These are phyloP conservation scores for Vigna hirtella DNA, from an alignment of 306 rosid genomes.

Conservation along the genomic window DNA sequence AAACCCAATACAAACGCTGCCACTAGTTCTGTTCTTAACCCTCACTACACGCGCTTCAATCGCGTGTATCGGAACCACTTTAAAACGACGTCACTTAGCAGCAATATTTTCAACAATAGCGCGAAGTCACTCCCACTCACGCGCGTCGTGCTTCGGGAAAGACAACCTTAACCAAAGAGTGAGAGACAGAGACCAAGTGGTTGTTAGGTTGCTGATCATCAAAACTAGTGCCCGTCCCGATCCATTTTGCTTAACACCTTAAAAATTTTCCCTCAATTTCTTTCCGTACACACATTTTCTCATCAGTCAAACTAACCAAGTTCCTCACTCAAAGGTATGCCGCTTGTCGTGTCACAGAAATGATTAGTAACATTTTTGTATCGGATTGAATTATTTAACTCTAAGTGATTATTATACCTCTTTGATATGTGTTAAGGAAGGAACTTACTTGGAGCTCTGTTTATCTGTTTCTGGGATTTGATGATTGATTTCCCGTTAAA, in stretches of 20 bases:
- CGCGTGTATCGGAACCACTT: background rate
- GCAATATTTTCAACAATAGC: background rate
- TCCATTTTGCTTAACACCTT: too few species aligned
- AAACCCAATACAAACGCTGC: constrained; percentile 15
- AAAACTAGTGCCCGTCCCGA: constrained; percentile 1
- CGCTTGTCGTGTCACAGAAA: too few species aligned
- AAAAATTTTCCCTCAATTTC: too few species aligned
- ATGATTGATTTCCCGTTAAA: constrained; percentile 1
- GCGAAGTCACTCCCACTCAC: background rate
- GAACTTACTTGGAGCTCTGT: background rate
- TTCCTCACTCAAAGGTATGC: too few species aligned
- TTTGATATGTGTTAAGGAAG: background rate
- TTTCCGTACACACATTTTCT: too few species aligned
- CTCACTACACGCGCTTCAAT: background rate
- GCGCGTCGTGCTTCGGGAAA: background rate
- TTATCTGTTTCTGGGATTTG: constrained; percentile 32
- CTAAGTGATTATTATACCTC: too few species aligned
- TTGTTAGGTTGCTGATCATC: constrained; percentile 47
- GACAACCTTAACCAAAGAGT: constrained; percentile 14
- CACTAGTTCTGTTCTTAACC: background rate
- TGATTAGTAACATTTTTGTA: too few species aligned
- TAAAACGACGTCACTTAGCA: background rate
- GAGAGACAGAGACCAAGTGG: constrained; percentile 7
- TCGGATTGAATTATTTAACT: too few species aligned
- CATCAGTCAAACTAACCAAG: too few species aligned